These are phyloP conservation scores for Fusarium heterosporum DNA, from an alignment of 2,329 filamentous ascomycete genomes.

Conservation along the genomic window DNA sequence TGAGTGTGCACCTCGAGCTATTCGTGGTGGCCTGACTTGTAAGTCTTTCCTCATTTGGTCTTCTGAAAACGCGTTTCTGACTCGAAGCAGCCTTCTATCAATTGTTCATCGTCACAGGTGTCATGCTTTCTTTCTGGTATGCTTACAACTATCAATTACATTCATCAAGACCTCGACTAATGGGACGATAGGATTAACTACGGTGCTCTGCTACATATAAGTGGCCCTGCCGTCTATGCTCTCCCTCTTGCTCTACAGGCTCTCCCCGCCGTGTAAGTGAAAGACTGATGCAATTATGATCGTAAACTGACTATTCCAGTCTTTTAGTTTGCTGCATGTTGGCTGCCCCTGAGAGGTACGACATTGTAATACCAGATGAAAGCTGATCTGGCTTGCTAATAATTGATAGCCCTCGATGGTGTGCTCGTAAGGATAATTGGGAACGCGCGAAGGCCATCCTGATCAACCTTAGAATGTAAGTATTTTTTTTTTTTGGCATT, in stretches of 20 bases:
- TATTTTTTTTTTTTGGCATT: background rate
- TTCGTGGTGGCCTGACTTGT: conserved; percentile 63
- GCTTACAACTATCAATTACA: conserved; percentile 32
- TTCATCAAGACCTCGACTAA: conserved; percentile 14
- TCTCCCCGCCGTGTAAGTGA: conserved; percentile 66
- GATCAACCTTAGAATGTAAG: conserved; percentile 59
- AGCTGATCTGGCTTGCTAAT: conserved; percentile 10
- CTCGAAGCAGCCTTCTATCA: conserved; percentile 58
- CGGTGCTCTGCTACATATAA: conserved; percentile 60
- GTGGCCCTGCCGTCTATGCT: conserved; percentile 64
- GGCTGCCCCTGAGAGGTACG: conserved; percentile 63
- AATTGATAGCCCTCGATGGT: conserved; percentile 70
- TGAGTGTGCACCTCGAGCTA: conserved; percentile 63
- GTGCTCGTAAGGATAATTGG: conserved; percentile 75
- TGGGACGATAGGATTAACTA: conserved; percentile 67
- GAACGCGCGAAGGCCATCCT: conserved; percentile 70
- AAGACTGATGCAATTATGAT: background rate
- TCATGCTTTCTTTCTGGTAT: conserved; percentile 58
- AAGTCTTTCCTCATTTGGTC: conserved; percentile 13
- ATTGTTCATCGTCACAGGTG: conserved; percentile 60
- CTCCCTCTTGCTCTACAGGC: conserved; percentile 74
- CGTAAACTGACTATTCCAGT: conserved; percentile 39
- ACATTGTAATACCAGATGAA: background rate
- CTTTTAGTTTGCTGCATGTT: conserved; percentile 70
- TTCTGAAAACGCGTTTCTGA: background rate